Percentiles rank a stretch among this genome's conserved stretches.
These are phyloP conservation scores for Colletotrichum sojae DNA, from an alignment of 2,329 filamentous ascomycete genomes.

Conservation along the genomic window DNA sequence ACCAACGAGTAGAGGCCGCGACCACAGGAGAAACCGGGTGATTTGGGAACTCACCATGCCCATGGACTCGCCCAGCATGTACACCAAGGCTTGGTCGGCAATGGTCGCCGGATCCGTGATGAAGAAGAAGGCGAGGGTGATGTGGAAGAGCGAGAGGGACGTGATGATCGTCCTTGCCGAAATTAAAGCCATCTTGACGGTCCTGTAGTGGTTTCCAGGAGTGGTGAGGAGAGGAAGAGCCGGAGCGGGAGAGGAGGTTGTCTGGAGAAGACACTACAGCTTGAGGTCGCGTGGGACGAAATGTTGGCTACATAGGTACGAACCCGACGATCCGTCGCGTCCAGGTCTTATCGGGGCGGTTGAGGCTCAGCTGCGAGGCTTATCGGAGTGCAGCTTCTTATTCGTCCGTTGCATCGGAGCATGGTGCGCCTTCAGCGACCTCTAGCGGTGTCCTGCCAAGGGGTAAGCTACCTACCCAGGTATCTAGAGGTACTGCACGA, in stretches of 20 bases:
- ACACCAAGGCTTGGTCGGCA: slow-evolving; percentile 85
- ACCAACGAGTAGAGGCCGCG: neutral
- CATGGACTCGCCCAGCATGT: slow-evolving; percentile 86
- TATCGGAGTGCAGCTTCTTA: slow-evolving; percentile 37
- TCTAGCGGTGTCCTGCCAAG: slow-evolving; percentile 10
- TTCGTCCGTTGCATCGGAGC: neutral
- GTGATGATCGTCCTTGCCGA: slow-evolving; percentile 86
- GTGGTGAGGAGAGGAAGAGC: neutral
- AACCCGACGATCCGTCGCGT: slow-evolving; percentile 11
- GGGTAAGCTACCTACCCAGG: too few species aligned
- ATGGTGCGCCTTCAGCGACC: slow-evolving; percentile 2
- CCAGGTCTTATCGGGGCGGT: slow-evolving; percentile 33
- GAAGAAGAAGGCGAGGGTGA: slow-evolving; percentile 88
- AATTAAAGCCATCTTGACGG: slow-evolving; percentile 79
- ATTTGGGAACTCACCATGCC: slow-evolving; percentile 74
- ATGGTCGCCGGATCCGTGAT: slow-evolving; percentile 80
- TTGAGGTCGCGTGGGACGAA: slow-evolving; percentile 24
- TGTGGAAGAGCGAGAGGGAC: slow-evolving; percentile 85
- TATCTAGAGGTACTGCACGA: too few species aligned
- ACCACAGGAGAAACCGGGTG: neutral
- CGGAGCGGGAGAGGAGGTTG: too few species aligned
- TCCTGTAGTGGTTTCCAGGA: neutral
- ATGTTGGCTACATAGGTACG: neutral
- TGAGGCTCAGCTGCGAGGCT: slow-evolving; percentile 11
- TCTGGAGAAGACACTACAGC: neutral